These are phyloP conservation scores for Coemansia sp. DNA, from an alignment of 192 early-diverging fungal genomes.

Conservation along the genomic window DNA sequence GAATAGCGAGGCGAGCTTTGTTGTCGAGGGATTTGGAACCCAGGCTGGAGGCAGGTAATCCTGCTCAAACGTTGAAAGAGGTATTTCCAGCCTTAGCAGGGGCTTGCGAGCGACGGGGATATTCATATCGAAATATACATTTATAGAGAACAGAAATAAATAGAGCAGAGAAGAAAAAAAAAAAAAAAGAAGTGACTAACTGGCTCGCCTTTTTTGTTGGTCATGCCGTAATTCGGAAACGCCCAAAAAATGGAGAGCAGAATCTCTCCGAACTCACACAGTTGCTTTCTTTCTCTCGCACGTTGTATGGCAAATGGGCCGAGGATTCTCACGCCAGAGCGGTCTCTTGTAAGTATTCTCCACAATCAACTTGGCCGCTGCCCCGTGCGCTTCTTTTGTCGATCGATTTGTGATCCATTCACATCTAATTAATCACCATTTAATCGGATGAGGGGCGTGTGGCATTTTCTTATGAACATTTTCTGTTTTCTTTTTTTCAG, in stretches of 20 bases:
- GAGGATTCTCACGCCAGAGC: no score
- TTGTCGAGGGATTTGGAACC: slow-evolving; percentile 38
- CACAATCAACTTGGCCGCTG: not conserved
- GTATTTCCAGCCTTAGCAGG: slow-evolving; percentile 21
- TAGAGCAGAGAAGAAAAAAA: not conserved
- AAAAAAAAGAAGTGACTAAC: not conserved
- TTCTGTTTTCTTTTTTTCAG: not conserved
- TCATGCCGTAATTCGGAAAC: not conserved
- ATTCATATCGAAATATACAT: not conserved
- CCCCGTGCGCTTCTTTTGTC: not conserved
- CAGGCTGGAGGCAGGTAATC: slow-evolving; percentile 14
- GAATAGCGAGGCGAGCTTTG: slow-evolving; percentile 41
- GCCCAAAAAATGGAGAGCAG: not conserved
- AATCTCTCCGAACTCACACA: not conserved
- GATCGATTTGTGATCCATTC: not conserved
- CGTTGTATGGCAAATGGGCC: not conserved
- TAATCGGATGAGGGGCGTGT: not conserved
- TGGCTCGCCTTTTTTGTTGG: not conserved
- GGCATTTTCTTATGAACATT: no score
- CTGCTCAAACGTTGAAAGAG: slow-evolving; percentile 6
- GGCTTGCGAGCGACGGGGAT: slow-evolving; percentile 3
- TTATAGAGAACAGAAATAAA: not conserved
- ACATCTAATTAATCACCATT: not conserved
- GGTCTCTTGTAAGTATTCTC: no score
- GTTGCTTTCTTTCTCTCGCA: not conserved